Base-by-base conservation (phyloP, 2,329 filamentous ascomycete species). In the Macrophomina phaseolina region DNA sequence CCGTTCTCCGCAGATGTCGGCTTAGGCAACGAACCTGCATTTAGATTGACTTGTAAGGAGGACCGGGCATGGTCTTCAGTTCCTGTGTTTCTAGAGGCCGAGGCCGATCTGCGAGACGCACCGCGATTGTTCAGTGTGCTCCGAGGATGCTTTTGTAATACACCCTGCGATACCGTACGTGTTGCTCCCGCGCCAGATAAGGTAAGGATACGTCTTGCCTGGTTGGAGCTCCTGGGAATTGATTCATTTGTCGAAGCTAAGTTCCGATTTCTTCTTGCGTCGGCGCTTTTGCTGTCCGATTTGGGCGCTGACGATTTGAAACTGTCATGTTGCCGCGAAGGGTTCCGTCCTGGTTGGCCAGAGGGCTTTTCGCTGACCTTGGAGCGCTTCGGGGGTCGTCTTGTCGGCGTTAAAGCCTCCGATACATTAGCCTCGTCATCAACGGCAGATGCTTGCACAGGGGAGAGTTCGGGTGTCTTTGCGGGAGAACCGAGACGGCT, bases 401-500 rank as follows among this genome's bases (percentile, higher is more conserved):
- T 62, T 16, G 58, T 62, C 12, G 58, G 58, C 12, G 30, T 62
- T 4, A 45, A 5, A n/a, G 58, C 45, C 30, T 49, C 58, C n/a
- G 49, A 5, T n/a, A 2, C n/a, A n/a, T 62, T 32, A 11, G 14
- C 12, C 12, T 30, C 23, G 14, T 7, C n/a, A 9, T 38, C 42
- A 2, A 34, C 9, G 5, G 7, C 48, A 36, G 32, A 9, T 2
- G 16, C 5, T n/a, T 45, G 42, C 46, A 42, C 36, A 32, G 34
- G 36, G 5, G 61, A 38, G 18, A 53, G 16, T 48, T 64, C 48
- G 32, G 61, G 46, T 4, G 42, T 64, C 28, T 30, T 53, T 18
- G 48, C 61, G 53, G 49, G 51, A 38, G 58, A 49, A 18, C 30
- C 45, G 7, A 52, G 61, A 16, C 61, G 61, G 23, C 23, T 64